Base-by-base conservation (phyloP, 768 basidiomycete species). In the Serendipita sp. region DNA sequence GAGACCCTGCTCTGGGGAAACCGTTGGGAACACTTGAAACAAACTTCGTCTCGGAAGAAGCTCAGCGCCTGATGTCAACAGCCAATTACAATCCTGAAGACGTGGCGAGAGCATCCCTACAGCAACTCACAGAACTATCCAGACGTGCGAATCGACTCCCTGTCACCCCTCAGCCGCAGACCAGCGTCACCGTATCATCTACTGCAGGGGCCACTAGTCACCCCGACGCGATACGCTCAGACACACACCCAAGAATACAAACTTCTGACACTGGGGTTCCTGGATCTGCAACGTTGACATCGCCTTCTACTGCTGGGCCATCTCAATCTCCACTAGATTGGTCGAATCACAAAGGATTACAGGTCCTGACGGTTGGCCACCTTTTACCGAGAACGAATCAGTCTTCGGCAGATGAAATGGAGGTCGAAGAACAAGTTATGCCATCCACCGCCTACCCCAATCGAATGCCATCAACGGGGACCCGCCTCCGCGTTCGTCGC, bases 281-380 rank as follows among this genome's bases (percentile, higher is more conserved):
- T 34, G 30, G 5, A n/a, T 58, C 53, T 31, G 26, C 53, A n/a
- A n/a, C 53, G 24, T 31, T 31, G 20, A 28, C 24, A 31, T 26
- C 22, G 22, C 26, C 45, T 5, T 28, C n/a, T 9, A 58, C 31
- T n/a, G 24, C 24, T 22, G 22, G 24, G 13, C 53, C 53, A 11
- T 24, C 48, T 28, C 48, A 51, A 26, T 51, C 48, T 28, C 26
- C 53, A 24, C 17, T 58, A 11, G 53, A 58, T 34, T 58, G 53
- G 53, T 58, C 53, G n/a, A 58, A 28, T 34, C 84, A 87, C 64
- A 81, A 85, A 67, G 87, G 85, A 2, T 71, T 90, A 61, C 85
- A 88, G 70, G 86, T 89, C 61, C 87, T 87, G 69, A 90, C 88
- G 0, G 80, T 90, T 2, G 87, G 88, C 0, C 87, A 88, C 70